Evolutionary conservation across 2,329 filamentous ascomycete genomes (phyloP).

Genomic region (Cercospora janseana): DNA sequence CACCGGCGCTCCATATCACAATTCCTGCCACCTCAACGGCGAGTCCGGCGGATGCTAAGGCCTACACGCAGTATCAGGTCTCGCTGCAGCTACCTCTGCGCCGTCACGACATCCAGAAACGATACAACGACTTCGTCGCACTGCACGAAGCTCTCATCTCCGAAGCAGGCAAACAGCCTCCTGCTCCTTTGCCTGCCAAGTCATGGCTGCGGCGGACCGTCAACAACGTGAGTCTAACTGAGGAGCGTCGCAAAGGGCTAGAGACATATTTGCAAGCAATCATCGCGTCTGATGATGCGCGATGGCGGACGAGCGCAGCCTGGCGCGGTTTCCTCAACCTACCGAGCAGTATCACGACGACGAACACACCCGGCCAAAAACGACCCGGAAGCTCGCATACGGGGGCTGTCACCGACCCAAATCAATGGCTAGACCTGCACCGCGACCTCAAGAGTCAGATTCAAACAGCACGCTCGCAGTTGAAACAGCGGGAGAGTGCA

Average conservation of each 20-base stretch:
- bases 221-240: conserved; percentile 66
- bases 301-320: conserved; percentile 70
- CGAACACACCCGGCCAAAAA: conserved; percentile 33
- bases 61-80: conserved; percentile 76
- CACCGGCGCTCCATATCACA: conserved; percentile 46
- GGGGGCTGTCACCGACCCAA: conserved; percentile 47
- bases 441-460: conserved; percentile 69
- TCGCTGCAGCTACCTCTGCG: conserved; percentile 72
- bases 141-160: conserved; percentile 64
- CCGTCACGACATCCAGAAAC: conserved; percentile 73
- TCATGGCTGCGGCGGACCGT: conserved; percentile 75
- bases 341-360: conserved; percentile 50
- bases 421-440: conserved; percentile 74
- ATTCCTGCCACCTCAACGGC: conserved; percentile 53
- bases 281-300: conserved; percentile 67
- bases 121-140: conserved; percentile 74
- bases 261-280: conserved; percentile 72
- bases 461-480: conserved; percentile 62
- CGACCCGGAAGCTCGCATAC: conserved; percentile 27
- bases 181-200: conserved; percentile 67
- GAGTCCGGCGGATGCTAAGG: conserved; percentile 54
- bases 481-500: conserved; percentile 67
- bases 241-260: conserved; percentile 65
- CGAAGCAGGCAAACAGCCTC: conserved; percentile 63
- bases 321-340: conserved; percentile 75